Evolutionary conservation across 2,329 filamentous ascomycete genomes (phyloP), one percentile per base, ranked within the genome.

Genomic region (Sporothrix protearum): DNA sequence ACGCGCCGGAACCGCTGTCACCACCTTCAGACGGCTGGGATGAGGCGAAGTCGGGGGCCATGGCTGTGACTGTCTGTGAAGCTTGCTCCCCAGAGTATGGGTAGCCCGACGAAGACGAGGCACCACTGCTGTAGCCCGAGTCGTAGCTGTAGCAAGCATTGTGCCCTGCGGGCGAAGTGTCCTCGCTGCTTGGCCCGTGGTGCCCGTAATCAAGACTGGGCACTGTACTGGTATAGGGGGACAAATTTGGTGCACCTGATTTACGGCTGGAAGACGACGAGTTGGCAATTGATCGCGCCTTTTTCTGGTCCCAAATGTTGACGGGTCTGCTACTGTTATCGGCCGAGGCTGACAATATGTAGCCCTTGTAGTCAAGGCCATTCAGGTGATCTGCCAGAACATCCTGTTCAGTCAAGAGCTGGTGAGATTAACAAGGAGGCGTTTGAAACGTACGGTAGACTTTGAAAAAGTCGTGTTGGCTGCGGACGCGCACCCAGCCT

Each of bases 401-500:
- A 55, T n/a, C 25, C 10, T 22, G 12, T 14, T 51, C 8, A 51
- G 25, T 51, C 9, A 8, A 16, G 14, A 22, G 49, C 51, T n/a
- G 19, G 28, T 25, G 30, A 33, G 25, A 47, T 5, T 12, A 28
- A 6, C 1, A 19, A 55, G 2, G 12, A 36, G 4, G 19, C 3
- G n/a, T n/a, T n/a, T n/a, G n/a, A 47, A 30, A 57, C 73, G 16
- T 6, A 72, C 73, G 33, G n/a, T 57, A 61, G 3, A 71, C 30
- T 7, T 53, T 68, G 12, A 25, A 10, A 39, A 74, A 74, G 9
- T 67, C 53, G 0, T 12, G 25, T 6, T 28, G 25, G 14, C 61
- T 66, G 16, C 55, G 61, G 3, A 72, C 71, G 25, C 72, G 69
- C 45, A 73, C 67, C 72, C 72, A 74, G 22, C 73, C 73, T 6